Conservation (phyloP, 129 eudicot species). For the Saussurea involucrata region DNA sequence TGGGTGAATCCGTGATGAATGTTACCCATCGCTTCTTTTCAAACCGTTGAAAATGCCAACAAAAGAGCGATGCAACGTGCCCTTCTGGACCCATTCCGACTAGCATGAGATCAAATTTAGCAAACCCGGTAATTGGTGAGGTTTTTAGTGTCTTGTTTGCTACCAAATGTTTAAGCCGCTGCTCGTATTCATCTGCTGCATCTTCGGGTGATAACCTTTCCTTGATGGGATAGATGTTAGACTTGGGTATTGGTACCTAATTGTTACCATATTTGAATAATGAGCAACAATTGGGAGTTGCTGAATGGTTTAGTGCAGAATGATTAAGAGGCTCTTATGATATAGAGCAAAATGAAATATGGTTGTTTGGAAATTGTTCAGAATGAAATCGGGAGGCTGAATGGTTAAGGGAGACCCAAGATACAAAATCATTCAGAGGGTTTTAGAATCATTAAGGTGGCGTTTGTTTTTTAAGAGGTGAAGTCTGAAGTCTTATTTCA, state of each 20-base stretch:
- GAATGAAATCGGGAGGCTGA: too few species aligned
- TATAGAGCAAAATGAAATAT: too few species aligned
- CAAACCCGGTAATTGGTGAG: constrained; percentile 48
- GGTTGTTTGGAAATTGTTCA: too few species aligned
- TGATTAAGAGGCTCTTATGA: too few species aligned
- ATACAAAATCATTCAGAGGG: too few species aligned
- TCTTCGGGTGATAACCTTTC: constrained; percentile 55
- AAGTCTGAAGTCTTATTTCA: too few species aligned
- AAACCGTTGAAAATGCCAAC: constrained; percentile 56
- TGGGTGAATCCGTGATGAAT: constrained; percentile 81
- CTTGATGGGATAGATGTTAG: constrained; percentile 57
- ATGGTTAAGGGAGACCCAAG: too few species aligned
- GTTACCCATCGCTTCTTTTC: constrained; percentile 79
- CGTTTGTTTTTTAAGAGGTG: too few species aligned
- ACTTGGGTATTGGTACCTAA: constrained; percentile 71
- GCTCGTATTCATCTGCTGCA: constrained; percentile 82
- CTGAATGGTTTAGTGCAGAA: too few species aligned
- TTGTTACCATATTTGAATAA: neutral
- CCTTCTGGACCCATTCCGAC: constrained; percentile 98
- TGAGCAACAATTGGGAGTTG: neutral
- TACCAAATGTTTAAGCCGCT: constrained; percentile 49
- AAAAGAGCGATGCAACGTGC: constrained; percentile 90
- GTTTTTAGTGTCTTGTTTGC: constrained; percentile 24
- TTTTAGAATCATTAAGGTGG: too few species aligned
- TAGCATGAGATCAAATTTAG: constrained; percentile 72